These are phyloP conservation scores for Ocimum tenuiflorum DNA, from an alignment of 257 asterid species.

Conservation along the genomic window DNA sequence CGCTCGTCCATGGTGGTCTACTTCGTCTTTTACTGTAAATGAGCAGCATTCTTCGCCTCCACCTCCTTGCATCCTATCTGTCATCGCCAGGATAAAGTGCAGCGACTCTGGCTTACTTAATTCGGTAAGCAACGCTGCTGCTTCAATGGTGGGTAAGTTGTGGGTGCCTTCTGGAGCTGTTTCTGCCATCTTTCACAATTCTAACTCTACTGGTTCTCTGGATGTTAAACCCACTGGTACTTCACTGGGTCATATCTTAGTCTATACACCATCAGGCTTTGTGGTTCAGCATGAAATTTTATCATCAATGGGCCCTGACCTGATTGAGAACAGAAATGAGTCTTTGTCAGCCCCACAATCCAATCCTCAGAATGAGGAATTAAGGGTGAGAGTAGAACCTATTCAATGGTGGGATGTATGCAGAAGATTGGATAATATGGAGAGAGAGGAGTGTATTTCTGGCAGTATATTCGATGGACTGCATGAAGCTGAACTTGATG, in stretches of 20 bases:
- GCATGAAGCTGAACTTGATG: constrained; percentile 31
- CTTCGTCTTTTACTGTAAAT: constrained; percentile 42
- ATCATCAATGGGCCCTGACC: constrained; percentile 36
- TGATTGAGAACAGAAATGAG: constrained; percentile 31
- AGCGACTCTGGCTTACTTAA: constrained; percentile 48
- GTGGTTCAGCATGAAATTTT: constrained; percentile 60
- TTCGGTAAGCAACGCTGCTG: constrained; percentile 56
- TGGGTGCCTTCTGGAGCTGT: constrained; percentile 60
- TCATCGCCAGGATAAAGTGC: constrained; percentile 49
- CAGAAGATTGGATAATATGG: constrained; percentile 62
- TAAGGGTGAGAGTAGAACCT: constrained; percentile 54
- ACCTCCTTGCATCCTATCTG: constrained; percentile 46
- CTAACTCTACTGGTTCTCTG: constrained; percentile 32
- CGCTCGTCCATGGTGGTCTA: constrained; percentile 60
- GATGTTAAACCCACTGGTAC: constrained; percentile 32
- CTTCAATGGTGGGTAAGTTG: constrained; percentile 51
- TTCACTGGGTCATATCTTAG: constrained; percentile 54
- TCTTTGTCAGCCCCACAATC: constrained; percentile 31
- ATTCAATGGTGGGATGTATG: constrained; percentile 83
- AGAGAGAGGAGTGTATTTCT: constrained; percentile 48
- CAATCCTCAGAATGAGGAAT: constrained; percentile 46
- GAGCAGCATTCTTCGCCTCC: constrained; percentile 48
- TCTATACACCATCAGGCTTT: constrained; percentile 59
- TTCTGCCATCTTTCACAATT: constrained; percentile 55
- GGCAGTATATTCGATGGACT: constrained; percentile 39